These are phyloP conservation scores for Trichoderma harzianum DNA, from an alignment of 2,329 filamentous ascomycete species.

Conservation along the genomic window DNA sequence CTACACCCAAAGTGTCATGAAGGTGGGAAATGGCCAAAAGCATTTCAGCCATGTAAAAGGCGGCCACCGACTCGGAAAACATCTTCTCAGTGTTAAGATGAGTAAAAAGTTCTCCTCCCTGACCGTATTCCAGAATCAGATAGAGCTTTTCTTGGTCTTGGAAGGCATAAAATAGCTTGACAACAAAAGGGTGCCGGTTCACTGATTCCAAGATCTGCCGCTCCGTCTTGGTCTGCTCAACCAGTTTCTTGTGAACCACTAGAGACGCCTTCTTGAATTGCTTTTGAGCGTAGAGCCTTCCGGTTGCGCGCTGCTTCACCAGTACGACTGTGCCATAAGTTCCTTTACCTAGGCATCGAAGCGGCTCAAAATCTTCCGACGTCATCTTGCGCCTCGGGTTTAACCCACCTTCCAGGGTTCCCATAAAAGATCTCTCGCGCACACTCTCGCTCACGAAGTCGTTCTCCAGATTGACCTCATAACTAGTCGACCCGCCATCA, in stretches of 20 bases:
- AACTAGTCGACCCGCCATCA: constrained; percentile 67
- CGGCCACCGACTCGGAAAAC: constrained; percentile 84
- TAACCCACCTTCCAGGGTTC: constrained; percentile 52
- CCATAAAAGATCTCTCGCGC: constrained; percentile 42
- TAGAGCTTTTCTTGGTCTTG: constrained; percentile 98
- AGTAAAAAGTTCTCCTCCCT: constrained; percentile 95
- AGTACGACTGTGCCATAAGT: constrained; percentile 93
- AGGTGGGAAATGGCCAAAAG: constrained; percentile 89
- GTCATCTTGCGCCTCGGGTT: constrained; percentile 76
- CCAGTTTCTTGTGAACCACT: constrained; percentile 89
- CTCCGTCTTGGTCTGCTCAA: constrained; percentile 97
- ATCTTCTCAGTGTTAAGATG: constrained; percentile 91
- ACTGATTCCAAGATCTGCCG: constrained; percentile 92
- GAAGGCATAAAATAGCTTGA: constrained; percentile 97
- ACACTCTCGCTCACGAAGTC: constrained; percentile 76
- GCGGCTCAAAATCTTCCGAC: constrained; percentile 81
- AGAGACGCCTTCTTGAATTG: constrained; percentile 97
- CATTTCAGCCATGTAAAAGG: constrained; percentile 99
- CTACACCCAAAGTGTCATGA: constrained; percentile 85
- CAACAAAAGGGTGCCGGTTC: constrained; percentile 94
- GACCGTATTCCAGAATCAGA: constrained; percentile 93
- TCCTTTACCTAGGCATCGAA: constrained; percentile 92
- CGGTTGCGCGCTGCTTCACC: constrained; percentile 84
- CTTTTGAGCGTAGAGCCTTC: constrained; percentile 93
- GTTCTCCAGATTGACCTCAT: constrained; percentile 78